A percentile compares a stretch with the other conserved stretches of the same genome.
These are phyloP conservation scores for Ascochyta rabiei DNA, from an alignment of 2,329 filamentous ascomycete genomes.

Conservation along the genomic window DNA sequence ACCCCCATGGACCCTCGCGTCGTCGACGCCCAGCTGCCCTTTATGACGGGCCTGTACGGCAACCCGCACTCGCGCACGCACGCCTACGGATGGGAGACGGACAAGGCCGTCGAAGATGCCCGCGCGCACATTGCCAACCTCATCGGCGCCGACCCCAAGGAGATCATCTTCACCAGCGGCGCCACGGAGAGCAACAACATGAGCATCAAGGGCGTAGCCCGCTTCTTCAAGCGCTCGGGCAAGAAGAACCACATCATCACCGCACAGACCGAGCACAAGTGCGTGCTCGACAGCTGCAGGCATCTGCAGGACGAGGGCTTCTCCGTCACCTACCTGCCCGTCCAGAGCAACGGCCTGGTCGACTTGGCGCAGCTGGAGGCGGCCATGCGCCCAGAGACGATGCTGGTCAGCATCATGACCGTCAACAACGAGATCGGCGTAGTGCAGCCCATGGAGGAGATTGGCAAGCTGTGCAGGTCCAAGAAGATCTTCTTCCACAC, in stretches of 20 bases:
- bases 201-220: conserved; percentile 97
- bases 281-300: conserved; percentile 94
- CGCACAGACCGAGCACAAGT: conserved; percentile 98
- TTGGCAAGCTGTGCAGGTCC: conserved; percentile 86
- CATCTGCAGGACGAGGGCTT: conserved; percentile 97
- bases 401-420: conserved; percentile 94
- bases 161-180: conserved; percentile 98
- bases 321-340: conserved; percentile 94
- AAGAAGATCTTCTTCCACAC: conserved; percentile 99
- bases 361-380: conserved; percentile 83
- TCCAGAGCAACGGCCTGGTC: conserved; percentile 84
- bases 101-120: conserved; percentile 89
- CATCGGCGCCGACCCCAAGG: conserved; percentile 93
- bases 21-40: conserved; percentile 95
- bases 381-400: conserved; percentile 89
- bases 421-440: conserved; percentile 99
- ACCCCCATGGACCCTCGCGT: conserved; percentile 94
- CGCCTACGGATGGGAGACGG: conserved; percentile 98
- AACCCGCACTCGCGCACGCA: conserved; percentile 98
- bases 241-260: conserved; percentile 99
- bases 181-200: conserved; percentile 99
- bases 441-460: conserved; percentile 94
- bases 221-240: conserved; percentile 89
- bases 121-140: conserved; percentile 81
- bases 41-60: conserved; percentile 89